Evolutionary conservation across 2,329 filamentous ascomycete species (phyloP), one percentile per base, ranked within the genome.

Genomic region (Coniochaeta sp.): DNA sequence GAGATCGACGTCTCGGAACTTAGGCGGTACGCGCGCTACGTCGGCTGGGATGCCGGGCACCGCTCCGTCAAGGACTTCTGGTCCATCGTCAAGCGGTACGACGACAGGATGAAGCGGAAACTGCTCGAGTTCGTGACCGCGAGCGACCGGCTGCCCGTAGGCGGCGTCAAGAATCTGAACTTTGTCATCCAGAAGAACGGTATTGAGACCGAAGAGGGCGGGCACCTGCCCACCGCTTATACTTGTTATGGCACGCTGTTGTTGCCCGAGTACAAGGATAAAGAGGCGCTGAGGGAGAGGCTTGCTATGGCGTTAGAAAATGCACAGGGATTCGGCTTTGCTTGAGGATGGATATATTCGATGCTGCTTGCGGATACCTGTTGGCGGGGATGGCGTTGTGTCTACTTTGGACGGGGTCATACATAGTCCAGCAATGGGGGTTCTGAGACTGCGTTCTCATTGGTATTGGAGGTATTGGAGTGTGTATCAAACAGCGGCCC

Each of bases 51-150:
- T 54, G 77, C 85, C 0, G 79, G 78, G 0, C 88, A 95, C 65
- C 84, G 79, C 16, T 85, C 88, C 1, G 86, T 99, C 47, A 77
- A 79, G 26, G 85, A 89, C 66, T 98, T 99, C 71, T 99, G 95
- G 95, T 80, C 80, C 14, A 82, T 97, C 8, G 89, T 96, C 1
- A 82, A 82, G 64, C 73, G 71, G 38, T 95, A 84, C 69, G 81
- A 85, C 62, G 80, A 88, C 17, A 79, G 82, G 52, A 89, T 93
- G 79, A 89, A 89, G 73, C 83, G 86, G 58, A 86, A 85, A 67
- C 76, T 99, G 36, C 80, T 99, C 34, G 92, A 97, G 71, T 99
- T 99, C 69, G 93, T 99, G 33, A 99, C 95, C 16, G 93, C 93
- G 0, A 93, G 88, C 67, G 93, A 97, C 69, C 84, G 95, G 1